These are phyloP conservation scores for Ganoderma leucocontextum DNA, from an alignment of 1,284 basidiomycete genomes.

Conservation along the genomic window DNA sequence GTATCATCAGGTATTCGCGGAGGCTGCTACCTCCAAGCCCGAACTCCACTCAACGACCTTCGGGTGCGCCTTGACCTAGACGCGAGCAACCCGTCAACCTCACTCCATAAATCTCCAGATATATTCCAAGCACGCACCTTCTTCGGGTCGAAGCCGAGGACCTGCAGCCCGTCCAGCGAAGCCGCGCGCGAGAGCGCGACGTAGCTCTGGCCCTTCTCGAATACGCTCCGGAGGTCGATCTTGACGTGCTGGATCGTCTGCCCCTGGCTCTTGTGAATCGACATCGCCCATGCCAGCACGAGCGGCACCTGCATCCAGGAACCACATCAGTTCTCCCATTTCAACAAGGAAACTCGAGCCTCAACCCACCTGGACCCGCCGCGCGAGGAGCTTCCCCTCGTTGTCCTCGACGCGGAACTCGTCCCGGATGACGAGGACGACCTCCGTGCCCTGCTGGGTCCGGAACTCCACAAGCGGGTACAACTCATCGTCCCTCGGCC, in stretches of 20 bases:
- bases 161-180: conserved; percentile 89
- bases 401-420: conserved; percentile 57
- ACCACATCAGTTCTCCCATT: no score
- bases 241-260: conserved; percentile 90
- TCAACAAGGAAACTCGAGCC: no score
- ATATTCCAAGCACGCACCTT: conserved; percentile 59
- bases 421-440: conserved; percentile 58
- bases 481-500: conserved; percentile 48
- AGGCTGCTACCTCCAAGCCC: conserved; percentile 2
- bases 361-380: conserved; percentile 63
- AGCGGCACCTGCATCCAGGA: conserved; percentile 86
- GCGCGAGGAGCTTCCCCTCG: conserved; percentile 47
- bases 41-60: conserved; percentile 23
- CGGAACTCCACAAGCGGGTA: conserved; percentile 85
- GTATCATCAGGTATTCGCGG: not conserved
- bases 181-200: conserved; percentile 97
- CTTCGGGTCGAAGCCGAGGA: conserved; percentile 82
- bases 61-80: conserved; percentile 17
- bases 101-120: not conserved
- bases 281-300: conserved; percentile 93
- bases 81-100: not conserved
- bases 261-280: conserved; percentile 94
- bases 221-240: conserved; percentile 82
- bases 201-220: conserved; percentile 95
- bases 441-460: conserved; percentile 67